Percentiles rank a stretch among this genome's conserved stretches.
phyloP scores from a whole-genome alignment of 129 eudicot species.

The Pseudognaphalium luteoalbum region DNA sequence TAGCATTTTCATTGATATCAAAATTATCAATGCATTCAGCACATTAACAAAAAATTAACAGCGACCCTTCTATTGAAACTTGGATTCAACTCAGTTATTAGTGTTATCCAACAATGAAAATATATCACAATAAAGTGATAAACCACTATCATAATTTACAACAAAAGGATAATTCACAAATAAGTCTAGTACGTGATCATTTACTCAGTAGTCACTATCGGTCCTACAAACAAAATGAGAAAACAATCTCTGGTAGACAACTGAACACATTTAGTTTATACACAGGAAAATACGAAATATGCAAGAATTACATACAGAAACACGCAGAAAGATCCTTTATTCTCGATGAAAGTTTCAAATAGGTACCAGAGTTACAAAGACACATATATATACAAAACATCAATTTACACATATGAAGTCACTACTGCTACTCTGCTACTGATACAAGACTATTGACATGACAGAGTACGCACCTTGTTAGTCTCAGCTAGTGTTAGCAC shows the following conservation, averaged over 20 bases:
- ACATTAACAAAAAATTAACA: background rate
- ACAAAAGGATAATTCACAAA: background rate
- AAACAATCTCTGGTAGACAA: background rate
- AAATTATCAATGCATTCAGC: background rate
- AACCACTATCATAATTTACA: background rate
- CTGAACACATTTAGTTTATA: conserved; percentile 2
- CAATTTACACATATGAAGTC: background rate
- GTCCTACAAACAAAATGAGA: background rate
- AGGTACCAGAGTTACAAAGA: background rate
- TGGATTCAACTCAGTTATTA: conserved; percentile 5
- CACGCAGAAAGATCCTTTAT: conserved; percentile 2
- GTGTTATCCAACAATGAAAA: background rate
- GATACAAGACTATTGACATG: conserved; percentile 14
- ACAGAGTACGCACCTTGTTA: conserved; percentile 55
- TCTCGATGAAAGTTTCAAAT: background rate
- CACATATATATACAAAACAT: background rate
- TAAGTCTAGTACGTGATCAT: background rate
- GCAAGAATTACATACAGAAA: background rate
- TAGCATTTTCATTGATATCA: background rate
- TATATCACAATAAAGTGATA: background rate
- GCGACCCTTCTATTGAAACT: background rate
- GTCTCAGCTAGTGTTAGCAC: conserved; percentile 87
- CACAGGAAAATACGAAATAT: background rate
- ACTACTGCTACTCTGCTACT: conserved; percentile 11
- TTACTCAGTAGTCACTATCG: background rate